phyloP scores from a whole-genome alignment of 148 eudicot genomes.

The Chenopodium album region DNA sequence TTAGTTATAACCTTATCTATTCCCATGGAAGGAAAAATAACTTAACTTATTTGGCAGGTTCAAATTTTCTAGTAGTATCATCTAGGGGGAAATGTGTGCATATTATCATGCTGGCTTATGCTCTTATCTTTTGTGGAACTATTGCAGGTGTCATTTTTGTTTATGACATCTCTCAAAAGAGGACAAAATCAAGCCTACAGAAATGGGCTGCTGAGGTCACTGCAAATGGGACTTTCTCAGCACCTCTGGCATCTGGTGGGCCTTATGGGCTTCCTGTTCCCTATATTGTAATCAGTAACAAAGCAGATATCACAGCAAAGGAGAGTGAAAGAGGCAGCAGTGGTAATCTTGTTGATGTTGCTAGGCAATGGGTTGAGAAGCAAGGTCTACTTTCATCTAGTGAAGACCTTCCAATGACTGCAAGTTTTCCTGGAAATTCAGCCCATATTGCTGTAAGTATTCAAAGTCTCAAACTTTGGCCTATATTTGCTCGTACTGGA shows the following conservation, averaged over 20 bases:
- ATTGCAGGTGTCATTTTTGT: conserved; percentile 79
- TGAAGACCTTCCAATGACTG: conserved; percentile 79
- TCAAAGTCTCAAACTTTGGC: not conserved
- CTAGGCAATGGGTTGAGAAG: conserved; percentile 93
- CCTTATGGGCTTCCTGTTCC: conserved; percentile 92
- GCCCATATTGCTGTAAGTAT: conserved; percentile 72
- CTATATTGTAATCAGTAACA: conserved; percentile 80
- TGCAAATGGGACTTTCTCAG: conserved; percentile 75
- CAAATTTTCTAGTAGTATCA: not conserved
- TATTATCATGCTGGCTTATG: not conserved
- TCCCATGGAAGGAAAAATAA: not conserved
- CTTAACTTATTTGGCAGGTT: not conserved
- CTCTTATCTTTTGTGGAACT: not conserved
- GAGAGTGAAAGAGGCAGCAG: conserved; percentile 71
- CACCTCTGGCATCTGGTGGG: conserved; percentile 74
- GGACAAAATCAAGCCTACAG: conserved; percentile 74
- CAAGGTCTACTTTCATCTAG: conserved; percentile 81
- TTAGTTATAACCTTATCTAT: not conserved
- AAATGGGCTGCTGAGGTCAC: conserved; percentile 88
- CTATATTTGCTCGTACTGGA: not conserved
- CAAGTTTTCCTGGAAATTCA: conserved; percentile 74
- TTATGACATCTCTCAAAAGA: conserved; percentile 74
- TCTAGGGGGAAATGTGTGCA: not conserved
- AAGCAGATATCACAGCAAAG: conserved; percentile 76
- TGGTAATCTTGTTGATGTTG: conserved; percentile 89